Base-by-base conservation (phyloP, 257 asterid genomes). In the Ophiorrhiza pumila region DNA sequence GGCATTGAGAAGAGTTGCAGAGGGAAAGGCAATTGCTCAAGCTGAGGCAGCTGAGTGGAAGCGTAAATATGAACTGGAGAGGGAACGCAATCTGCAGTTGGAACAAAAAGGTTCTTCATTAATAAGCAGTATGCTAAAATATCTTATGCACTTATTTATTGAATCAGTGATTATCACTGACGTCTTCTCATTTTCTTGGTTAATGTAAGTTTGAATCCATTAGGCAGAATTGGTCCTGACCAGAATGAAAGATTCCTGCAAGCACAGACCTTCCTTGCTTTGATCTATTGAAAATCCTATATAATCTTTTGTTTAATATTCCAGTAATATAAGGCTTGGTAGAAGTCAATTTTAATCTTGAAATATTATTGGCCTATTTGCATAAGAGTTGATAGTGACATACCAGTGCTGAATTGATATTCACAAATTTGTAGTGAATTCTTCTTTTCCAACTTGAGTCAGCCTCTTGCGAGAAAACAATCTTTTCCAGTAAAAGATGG, bases 21-120 rank as follows among this genome's bases (percentile, higher is more conserved):
- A 92, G 80, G 94, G 91, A 13, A 92, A 90, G 89, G 97, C 96
- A 52, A 80, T 91, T 76, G 97, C 97, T 71, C 92, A 86, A 83
- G 98, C 97, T 63, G 98, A 92, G 87, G 97, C 97, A 60, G 90
- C 96, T 57, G 97, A 90, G 78, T 92, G 98, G 98, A 92, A 89
- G 84, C 97, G 96, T 25, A 92, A 82, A 77, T 92, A 88, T 81
- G 98, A 92, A 84, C 74, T 90, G 79, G 93, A 91, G 82, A 87
- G 80, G 85, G 81, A 73, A 34, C 94, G 86, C 8, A 90, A 85
- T 81, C 65, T 73, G 83, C 90, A 80, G 74, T 85, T 88, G 72
- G 95, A 90, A 84, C 74, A 80, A 68, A 81, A 75, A 81, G 97
- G 97, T 91, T 71, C 56, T 45, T 63, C 5, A 25, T 27, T 20